phyloP scores from a whole-genome alignment of 768 basidiomycete genomes.

The Favolaschia claudopus region DNA sequence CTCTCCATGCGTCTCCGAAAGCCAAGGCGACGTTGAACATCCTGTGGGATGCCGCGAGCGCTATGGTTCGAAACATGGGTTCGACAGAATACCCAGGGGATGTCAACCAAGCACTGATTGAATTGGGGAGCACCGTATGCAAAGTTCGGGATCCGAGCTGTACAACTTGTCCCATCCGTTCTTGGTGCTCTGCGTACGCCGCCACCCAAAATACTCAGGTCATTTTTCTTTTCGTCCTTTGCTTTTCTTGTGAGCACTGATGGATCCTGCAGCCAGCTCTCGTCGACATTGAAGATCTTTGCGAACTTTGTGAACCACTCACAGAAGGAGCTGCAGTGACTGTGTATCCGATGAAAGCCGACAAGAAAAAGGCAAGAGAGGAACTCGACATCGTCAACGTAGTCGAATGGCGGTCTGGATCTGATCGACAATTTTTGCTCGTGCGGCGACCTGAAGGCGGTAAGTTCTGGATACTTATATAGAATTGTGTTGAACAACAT shows the following conservation, averaged over 20 bases:
- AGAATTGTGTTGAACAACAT: no score
- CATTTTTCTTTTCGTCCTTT: slow-evolving; percentile 2
- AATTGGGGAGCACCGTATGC: slow-evolving; percentile 93
- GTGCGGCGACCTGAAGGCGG: slow-evolving; percentile 86
- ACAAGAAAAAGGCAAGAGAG: slow-evolving; percentile 82
- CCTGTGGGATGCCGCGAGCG: slow-evolving; percentile 82
- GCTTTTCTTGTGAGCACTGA: not conserved
- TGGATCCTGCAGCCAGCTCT: slow-evolving; percentile 21
- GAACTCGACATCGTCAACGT: slow-evolving; percentile 88
- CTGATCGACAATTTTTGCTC: slow-evolving; percentile 71
- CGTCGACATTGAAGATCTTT: slow-evolving; percentile 81
- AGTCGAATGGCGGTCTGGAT: slow-evolving; percentile 72
- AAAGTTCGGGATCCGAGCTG: slow-evolving; percentile 85
- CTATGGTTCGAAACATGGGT: slow-evolving; percentile 60
- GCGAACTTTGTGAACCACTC: slow-evolving; percentile 71
- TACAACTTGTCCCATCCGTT: slow-evolving; percentile 69
- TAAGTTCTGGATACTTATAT: slow-evolving; percentile 43
- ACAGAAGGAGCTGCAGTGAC: slow-evolving; percentile 55
- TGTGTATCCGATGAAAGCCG: slow-evolving; percentile 86
- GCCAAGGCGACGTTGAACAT: slow-evolving; percentile 78
- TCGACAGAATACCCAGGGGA: slow-evolving; percentile 67
- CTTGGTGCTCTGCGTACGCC: slow-evolving; percentile 72
- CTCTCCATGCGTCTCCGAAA: slow-evolving; percentile 84
- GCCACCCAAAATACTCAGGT: slow-evolving; percentile 15
- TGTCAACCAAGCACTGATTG: slow-evolving; percentile 93